Evolutionary conservation across 345 rosid species (phyloP).

Genomic region (Physaria fendleri): DNA sequence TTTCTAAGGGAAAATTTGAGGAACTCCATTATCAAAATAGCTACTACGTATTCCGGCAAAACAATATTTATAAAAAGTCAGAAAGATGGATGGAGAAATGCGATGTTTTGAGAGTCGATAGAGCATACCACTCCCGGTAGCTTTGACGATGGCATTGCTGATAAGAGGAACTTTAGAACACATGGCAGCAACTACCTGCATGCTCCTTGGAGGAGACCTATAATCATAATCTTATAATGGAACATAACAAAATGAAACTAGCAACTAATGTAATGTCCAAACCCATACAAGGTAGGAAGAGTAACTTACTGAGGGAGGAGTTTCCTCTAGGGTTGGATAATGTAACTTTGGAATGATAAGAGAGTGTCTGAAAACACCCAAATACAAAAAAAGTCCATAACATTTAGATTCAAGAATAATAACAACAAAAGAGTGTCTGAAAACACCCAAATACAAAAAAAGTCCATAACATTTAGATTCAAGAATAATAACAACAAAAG

Average conservation of each 20-base stretch:
- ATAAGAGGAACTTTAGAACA: constrained; percentile 88
- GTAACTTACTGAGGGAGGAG: constrained; percentile 89
- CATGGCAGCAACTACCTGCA: constrained; percentile 93
- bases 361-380: constrained; percentile 65
- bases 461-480: not conserved
- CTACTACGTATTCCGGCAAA: too few species aligned
- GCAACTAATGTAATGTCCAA: not conserved
- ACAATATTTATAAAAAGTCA: too few species aligned
- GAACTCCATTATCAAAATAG: not conserved
- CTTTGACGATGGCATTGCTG: constrained; percentile 78
- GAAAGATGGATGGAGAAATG: not conserved
- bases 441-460: constrained; percentile 6
- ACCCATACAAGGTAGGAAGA: constrained; percentile 1
- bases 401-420: not conserved
- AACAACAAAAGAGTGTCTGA: too few species aligned
- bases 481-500: too few species aligned
- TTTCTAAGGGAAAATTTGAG: not conserved
- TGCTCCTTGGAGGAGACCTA: constrained; percentile 27
- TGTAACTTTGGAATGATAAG: constrained; percentile 87
- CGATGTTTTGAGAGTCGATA: not conserved
- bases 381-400: not conserved
- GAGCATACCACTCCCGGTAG: constrained; percentile 61
- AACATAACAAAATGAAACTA: too few species aligned
- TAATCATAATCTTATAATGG: constrained; percentile 31
- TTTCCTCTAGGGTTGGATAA: constrained; percentile 65